Percentiles rank a stretch among this genome's conserved stretches.
phyloP scores from a whole-genome alignment of 2,329 filamentous ascomycete genomes.

The Neonectria punicea region DNA sequence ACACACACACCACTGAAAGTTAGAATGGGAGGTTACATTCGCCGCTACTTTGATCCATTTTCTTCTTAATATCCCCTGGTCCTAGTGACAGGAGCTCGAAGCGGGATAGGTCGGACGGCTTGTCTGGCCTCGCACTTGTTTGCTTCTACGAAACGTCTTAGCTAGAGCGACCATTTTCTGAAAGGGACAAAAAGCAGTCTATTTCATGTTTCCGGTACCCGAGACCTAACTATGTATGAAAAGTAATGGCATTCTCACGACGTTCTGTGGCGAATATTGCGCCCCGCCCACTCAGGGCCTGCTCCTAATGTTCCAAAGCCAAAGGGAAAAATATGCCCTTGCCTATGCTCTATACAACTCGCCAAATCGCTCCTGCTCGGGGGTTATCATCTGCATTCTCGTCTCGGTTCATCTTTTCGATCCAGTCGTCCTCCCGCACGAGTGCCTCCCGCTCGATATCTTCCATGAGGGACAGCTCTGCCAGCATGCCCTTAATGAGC shows the following conservation, averaged over 20 bases:
- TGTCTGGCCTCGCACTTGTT: neutral
- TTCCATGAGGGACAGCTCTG: constrained; percentile 71
- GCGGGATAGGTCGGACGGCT: neutral
- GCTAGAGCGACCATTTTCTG: neutral
- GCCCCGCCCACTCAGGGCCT: neutral
- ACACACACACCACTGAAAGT: constrained; percentile 14
- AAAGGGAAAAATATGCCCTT: neutral
- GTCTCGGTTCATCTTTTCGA: constrained; percentile 62
- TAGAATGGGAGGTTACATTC: constrained; percentile 32
- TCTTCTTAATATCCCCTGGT: constrained; percentile 16
- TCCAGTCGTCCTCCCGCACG: constrained; percentile 67
- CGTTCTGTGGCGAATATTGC: neutral
- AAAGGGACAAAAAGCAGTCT: constrained; percentile 13
- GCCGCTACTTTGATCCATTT: constrained; percentile 15
- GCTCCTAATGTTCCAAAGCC: neutral
- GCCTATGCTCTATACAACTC: constrained; percentile 44
- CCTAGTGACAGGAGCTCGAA: neutral
- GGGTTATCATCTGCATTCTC: constrained; percentile 51
- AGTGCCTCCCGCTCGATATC: constrained; percentile 69
- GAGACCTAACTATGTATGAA: neutral
- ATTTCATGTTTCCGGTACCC: constrained; percentile 7
- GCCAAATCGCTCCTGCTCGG: constrained; percentile 61
- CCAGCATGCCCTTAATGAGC: constrained; percentile 68
- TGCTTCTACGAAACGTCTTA: constrained; percentile 6
- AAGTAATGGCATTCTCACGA: neutral